Evolutionary conservation across 768 basidiomycete species (phyloP).

Genomic region (Rhizopogon roseolus): DNA sequence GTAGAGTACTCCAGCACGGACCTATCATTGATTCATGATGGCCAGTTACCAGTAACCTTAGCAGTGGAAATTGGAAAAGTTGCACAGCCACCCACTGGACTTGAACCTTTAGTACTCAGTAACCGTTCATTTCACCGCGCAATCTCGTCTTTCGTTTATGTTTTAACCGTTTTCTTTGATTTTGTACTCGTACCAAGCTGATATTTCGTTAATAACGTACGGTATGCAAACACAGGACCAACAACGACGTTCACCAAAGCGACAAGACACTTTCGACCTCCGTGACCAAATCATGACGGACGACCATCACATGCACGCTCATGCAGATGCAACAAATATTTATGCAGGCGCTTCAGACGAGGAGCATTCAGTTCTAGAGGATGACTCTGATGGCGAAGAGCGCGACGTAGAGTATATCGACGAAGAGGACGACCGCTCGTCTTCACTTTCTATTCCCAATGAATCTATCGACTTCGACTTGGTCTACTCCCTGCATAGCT

Average conservation of each 20-base stretch:
- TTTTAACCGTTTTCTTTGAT: background rate
- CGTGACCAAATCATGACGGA: constrained; percentile 56
- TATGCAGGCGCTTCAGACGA: constrained; percentile 55
- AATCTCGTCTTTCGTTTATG: background rate
- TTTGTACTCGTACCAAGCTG: background rate
- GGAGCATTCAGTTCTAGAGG: constrained; percentile 79
- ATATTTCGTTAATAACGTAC: background rate
- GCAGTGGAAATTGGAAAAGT: background rate
- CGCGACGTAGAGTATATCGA: constrained; percentile 61
- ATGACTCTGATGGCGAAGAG: constrained; percentile 75
- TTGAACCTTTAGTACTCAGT: too few species aligned
- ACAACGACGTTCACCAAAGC: constrained; percentile 19
- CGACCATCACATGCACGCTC: constrained; percentile 45
- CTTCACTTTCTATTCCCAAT: constrained; percentile 82
- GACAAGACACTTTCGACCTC: constrained; percentile 69
- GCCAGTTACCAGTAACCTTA: too few species aligned
- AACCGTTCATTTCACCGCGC: background rate
- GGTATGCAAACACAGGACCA: constrained; percentile 26
- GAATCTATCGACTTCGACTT: constrained; percentile 92
- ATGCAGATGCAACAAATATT: constrained; percentile 41
- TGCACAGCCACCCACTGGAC: background rate
- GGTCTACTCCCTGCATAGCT: constrained; percentile 92
- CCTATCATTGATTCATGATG: too few species aligned
- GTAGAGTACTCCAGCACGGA: too few species aligned
- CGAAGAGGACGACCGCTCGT: constrained; percentile 76